These are phyloP conservation scores for Botrytis elliptica DNA, from an alignment of 2,329 filamentous ascomycete species.

Conservation along the genomic window DNA sequence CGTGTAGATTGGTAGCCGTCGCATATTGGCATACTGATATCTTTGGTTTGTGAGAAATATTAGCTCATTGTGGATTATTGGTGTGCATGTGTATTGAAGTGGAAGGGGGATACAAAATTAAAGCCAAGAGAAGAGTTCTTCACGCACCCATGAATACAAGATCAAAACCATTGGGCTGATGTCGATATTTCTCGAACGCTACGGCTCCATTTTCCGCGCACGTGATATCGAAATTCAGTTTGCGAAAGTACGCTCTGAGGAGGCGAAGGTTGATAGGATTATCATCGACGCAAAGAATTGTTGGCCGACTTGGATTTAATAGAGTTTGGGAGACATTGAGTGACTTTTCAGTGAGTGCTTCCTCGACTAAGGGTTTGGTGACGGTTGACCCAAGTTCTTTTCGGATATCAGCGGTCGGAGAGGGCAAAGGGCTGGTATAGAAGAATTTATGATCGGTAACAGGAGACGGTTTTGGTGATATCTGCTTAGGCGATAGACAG, in stretches of 20 bases:
- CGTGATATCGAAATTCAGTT: conserved; percentile 37
- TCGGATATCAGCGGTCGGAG: background rate
- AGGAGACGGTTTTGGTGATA: background rate
- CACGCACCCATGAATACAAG: conserved; percentile 49
- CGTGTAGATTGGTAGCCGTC: conserved; percentile 49
- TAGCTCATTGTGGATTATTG: background rate
- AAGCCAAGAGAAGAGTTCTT: background rate
- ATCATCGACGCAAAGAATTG: conserved; percentile 41
- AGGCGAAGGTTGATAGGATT: conserved; percentile 43
- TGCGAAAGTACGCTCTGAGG: conserved; percentile 35
- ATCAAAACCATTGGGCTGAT: conserved; percentile 37
- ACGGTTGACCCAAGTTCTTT: background rate
- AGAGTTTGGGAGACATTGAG: background rate
- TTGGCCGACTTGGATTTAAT: background rate
- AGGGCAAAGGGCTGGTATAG: background rate
- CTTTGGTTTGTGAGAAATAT: conserved; percentile 33
- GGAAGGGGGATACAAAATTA: background rate
- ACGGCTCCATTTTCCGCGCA: conserved; percentile 47
- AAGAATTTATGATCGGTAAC: background rate
- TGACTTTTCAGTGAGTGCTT: background rate
- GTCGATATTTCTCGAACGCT: conserved; percentile 40
- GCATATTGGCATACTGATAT: conserved; percentile 56
- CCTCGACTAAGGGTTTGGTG: background rate
- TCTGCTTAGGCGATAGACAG: conserved; percentile 13
- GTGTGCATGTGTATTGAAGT: conserved; percentile 39